phyloP scores from a whole-genome alignment of 768 basidiomycete genomes.

The Lactarius sanguifluus region DNA sequence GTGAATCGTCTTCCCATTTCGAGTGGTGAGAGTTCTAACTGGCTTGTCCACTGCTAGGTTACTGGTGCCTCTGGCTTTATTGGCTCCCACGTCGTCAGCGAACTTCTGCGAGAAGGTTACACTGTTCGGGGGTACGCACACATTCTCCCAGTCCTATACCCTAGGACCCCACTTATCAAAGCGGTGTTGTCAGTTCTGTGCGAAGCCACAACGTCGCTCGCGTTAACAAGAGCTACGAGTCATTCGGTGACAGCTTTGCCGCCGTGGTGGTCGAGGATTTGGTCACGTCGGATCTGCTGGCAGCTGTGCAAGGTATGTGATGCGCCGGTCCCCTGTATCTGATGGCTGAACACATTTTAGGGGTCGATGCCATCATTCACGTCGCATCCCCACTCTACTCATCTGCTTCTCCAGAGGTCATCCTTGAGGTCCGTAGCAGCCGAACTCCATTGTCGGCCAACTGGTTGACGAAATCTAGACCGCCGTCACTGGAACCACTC shows the following conservation, averaged over 20 bases:
- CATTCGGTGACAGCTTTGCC: conserved; percentile 27
- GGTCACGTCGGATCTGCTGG: conserved; percentile 28
- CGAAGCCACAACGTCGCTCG: conserved; percentile 29
- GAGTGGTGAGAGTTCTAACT: conserved; percentile 1
- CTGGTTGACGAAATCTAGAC: not conserved
- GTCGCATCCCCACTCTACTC: conserved; percentile 24
- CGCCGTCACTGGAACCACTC: conserved; percentile 24
- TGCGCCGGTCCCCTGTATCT: not conserved
- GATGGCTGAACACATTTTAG: not conserved
- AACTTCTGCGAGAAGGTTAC: conserved; percentile 48
- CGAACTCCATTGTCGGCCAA: not conserved
- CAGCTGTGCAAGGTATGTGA: conserved; percentile 29
- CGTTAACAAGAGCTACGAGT: conserved; percentile 24
- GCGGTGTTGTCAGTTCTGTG: conserved; percentile 23
- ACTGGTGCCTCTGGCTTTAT: conserved; percentile 47
- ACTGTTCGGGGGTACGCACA: conserved; percentile 46
- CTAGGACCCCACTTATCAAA: no score
- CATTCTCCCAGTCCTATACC: no score
- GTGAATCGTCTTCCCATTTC: not conserved
- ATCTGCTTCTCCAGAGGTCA: conserved; percentile 16
- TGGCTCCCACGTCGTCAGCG: conserved; percentile 31
- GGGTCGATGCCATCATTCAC: conserved; percentile 26
- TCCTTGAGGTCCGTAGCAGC: conserved; percentile 18
- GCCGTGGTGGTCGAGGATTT: conserved; percentile 31
- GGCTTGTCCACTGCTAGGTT: conserved; percentile 33